Percentiles rank a stretch among this genome's conserved stretches.
Evolutionary conservation across 2,329 filamentous ascomycete species (phyloP).

Genomic region (Cordyceps tenuipes): DNA sequence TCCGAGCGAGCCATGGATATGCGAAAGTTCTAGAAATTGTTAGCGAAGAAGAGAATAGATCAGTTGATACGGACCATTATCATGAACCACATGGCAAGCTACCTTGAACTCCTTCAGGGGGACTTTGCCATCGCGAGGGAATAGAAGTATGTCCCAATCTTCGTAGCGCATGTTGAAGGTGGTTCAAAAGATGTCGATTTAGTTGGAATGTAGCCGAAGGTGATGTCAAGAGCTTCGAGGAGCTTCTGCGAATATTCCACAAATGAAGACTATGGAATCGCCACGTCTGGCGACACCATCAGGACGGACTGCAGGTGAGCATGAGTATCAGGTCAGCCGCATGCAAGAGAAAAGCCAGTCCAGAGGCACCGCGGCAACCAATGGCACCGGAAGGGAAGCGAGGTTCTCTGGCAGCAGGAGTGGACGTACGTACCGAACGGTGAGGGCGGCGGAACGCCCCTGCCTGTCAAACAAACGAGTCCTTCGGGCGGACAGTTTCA

Average conservation of each 20-base stretch:
- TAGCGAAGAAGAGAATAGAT: background rate
- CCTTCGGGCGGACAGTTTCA: background rate
- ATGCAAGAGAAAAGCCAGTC: background rate
- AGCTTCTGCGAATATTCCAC: background rate
- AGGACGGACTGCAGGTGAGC: background rate
- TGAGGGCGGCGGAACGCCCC: background rate
- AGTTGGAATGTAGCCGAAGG: background rate
- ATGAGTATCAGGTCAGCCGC: background rate
- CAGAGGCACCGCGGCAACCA: background rate
- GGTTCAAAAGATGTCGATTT: background rate
- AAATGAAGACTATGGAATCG: background rate
- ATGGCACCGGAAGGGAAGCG: background rate
- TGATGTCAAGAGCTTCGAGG: background rate
- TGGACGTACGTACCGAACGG: conserved; percentile 1
- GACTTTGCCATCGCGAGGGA: conserved; percentile 56
- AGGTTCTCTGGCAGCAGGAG: background rate
- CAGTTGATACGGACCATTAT: conserved; percentile 27
- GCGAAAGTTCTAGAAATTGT: conserved; percentile 40
- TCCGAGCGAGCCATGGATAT: conserved; percentile 37
- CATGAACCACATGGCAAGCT: conserved; percentile 60
- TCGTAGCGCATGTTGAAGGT: conserved; percentile 64
- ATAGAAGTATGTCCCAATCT: conserved; percentile 79
- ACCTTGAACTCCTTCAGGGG: conserved; percentile 80
- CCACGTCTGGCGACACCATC: background rate
- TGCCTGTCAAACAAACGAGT: conserved; percentile 2